Base-by-base conservation (phyloP, 805 yeast species). In the Priceomyces melissophilus region DNA sequence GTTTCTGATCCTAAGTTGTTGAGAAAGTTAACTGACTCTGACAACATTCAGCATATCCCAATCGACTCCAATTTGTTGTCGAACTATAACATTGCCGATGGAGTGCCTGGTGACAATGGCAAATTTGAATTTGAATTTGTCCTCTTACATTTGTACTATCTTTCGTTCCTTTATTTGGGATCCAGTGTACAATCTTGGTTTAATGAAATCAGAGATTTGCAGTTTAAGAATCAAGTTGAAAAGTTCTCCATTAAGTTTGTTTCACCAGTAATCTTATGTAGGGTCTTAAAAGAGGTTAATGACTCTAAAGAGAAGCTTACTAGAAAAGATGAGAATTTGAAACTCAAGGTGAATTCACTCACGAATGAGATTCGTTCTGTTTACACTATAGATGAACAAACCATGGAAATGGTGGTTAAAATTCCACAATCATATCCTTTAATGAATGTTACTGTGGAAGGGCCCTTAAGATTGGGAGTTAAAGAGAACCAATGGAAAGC, bases 401-500 rank as follows among this genome's bases (percentile, higher is more conserved):
- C 77, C 17, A 73, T 90, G 75, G 96, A 87, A 52, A 76, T 95
- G 67, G 75, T 81, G 0, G 79, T 91, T 45, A 73, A 73, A 33
- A 64, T 91, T 6, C 98, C 98, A 0, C 54, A 68, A 0, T 75
- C 79, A 30, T 93, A 81, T 52, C 99, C 99, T 8, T 73, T 91
- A 32, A 76, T 80, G 2, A 82, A 78, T 47, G 82, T 93, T 8
- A 67, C 70, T 7, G 89, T 93, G 1, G 79, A 78, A 35, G 97
- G 96, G 3, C 78, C 88, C 0, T 71, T 79, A 36, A 71, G 95
- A 45, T 75, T 88, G 27, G 98, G 98, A 14, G 95, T 91, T 11
- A 86, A 84, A 48, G 98, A 91, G 52, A 81, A 79, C 46, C 89
- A 87, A 61, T 90, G 96, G 96, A 84, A 87, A 51, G 88, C 96